These are phyloP conservation scores for Nidularia pulvinata DNA, from an alignment of 768 basidiomycete species.

Conservation along the genomic window DNA sequence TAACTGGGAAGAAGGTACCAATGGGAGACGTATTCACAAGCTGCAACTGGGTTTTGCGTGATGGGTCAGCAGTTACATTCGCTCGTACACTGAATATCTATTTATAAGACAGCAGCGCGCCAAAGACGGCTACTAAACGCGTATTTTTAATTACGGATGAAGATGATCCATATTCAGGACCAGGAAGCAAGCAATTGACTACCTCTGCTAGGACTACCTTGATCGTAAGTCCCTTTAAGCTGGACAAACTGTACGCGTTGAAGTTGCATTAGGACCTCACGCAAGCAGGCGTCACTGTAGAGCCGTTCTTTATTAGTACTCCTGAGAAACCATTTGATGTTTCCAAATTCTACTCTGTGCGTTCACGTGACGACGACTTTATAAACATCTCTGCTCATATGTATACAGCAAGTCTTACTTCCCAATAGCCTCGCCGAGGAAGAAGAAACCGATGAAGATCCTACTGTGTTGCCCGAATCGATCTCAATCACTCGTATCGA, in stretches of 20 bases:
- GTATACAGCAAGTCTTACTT: slow-evolving; percentile 49
- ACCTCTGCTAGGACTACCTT: slow-evolving; percentile 75
- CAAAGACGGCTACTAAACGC: slow-evolving; percentile 89
- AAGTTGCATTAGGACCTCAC: slow-evolving; percentile 62
- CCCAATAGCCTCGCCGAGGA: slow-evolving; percentile 52
- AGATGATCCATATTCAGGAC: slow-evolving; percentile 69
- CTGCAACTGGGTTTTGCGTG: slow-evolving; percentile 88
- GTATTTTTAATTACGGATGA: slow-evolving; percentile 94
- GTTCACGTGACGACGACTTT: slow-evolving; percentile 12
- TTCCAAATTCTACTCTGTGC: slow-evolving; percentile 77
- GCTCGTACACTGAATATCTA: neutral
- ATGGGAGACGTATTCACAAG: slow-evolving; percentile 91
- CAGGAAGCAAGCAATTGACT: slow-evolving; percentile 55
- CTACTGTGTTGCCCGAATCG: slow-evolving; percentile 58
- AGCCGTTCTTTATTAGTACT: slow-evolving; percentile 88
- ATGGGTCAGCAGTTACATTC: slow-evolving; percentile 56
- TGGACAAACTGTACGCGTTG: neutral
- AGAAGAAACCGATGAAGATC: slow-evolving; percentile 41
- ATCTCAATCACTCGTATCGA: slow-evolving; percentile 79
- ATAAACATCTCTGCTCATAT: neutral
- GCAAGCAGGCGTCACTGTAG: slow-evolving; percentile 76
- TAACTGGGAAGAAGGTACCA: slow-evolving; percentile 58
- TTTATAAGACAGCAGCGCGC: slow-evolving; percentile 47
- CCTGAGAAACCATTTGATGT: slow-evolving; percentile 68
- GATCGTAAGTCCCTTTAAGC: slow-evolving; percentile 38